Evolutionary conservation across 192 early-diverging fungal genomes (phyloP).

Genomic region (Mortierella claussenii): DNA sequence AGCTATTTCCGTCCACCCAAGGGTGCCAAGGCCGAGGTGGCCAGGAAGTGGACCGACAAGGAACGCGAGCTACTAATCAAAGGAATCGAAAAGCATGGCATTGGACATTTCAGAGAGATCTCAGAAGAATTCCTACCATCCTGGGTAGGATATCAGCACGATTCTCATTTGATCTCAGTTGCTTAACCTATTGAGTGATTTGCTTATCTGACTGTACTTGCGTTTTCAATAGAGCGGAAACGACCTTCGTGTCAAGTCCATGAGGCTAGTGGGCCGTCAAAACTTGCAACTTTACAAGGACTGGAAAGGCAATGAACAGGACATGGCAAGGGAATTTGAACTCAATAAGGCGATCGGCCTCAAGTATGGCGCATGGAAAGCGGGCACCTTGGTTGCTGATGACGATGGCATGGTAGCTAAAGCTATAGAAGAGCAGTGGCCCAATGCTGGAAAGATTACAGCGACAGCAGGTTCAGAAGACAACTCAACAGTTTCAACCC

Average conservation of each 20-base stretch:
- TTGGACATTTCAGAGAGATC: conserved; percentile 91
- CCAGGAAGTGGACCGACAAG: conserved; percentile 86
- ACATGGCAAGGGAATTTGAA: conserved; percentile 77
- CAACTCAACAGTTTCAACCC: conserved; percentile 36
- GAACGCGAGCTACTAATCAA: conserved; percentile 78
- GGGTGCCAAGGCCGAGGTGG: conserved; percentile 60
- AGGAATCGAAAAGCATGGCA: conserved; percentile 85
- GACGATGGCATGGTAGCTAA: conserved; percentile 79
- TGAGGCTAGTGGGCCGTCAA: conserved; percentile 86
- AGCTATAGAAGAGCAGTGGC: conserved; percentile 52
- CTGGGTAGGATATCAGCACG: conserved; percentile 74
- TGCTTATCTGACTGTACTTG: background rate
- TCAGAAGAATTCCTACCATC: conserved; percentile 78
- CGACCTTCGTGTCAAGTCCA: conserved; percentile 87
- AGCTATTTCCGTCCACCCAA: conserved; percentile 85
- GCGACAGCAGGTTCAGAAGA: conserved; percentile 12
- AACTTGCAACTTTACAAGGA: conserved; percentile 87
- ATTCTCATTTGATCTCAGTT: background rate
- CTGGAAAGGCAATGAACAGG: conserved; percentile 82
- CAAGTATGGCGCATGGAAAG: conserved; percentile 80
- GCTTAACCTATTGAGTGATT: background rate
- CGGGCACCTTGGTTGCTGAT: conserved; percentile 82
- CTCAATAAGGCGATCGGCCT: conserved; percentile 85
- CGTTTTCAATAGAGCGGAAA: conserved; percentile 63
- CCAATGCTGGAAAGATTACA: conserved; percentile 21